Evolutionary conservation across 2,329 filamentous ascomycete genomes (phyloP).

Genomic region (Sarocladium strictum): DNA sequence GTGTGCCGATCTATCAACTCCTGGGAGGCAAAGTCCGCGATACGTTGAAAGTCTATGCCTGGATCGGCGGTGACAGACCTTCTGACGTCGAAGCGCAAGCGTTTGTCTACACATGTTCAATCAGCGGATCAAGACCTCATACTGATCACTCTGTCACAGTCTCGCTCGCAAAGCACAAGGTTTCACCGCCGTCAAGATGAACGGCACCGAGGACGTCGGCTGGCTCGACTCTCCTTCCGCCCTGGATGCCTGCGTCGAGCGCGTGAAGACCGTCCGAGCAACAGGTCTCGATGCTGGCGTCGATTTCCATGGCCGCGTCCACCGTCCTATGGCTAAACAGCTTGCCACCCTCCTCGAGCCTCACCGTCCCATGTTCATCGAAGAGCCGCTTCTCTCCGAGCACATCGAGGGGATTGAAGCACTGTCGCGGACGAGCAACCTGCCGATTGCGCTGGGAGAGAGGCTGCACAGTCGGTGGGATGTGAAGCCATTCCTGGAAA

Average conservation of each 20-base stretch:
- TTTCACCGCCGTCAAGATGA: slow-evolving; percentile 70
- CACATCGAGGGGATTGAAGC: slow-evolving; percentile 56
- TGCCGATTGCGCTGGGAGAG: slow-evolving; percentile 68
- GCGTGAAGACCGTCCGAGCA: slow-evolving; percentile 62
- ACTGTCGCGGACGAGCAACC: slow-evolving; percentile 40
- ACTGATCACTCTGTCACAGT: neutral
- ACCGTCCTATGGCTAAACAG: slow-evolving; percentile 78
- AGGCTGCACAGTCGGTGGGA: slow-evolving; percentile 69
- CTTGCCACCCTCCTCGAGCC: slow-evolving; percentile 62
- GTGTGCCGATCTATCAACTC: slow-evolving; percentile 66
- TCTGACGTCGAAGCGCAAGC: slow-evolving; percentile 58
- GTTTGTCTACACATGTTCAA: too few relatives aligned
- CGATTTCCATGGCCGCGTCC: slow-evolving; percentile 72
- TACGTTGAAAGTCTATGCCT: slow-evolving; percentile 67
- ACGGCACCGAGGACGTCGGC: slow-evolving; percentile 67
- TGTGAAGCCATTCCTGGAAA: slow-evolving; percentile 64
- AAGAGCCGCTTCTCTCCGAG: slow-evolving; percentile 67
- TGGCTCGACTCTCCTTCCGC: slow-evolving; percentile 68
- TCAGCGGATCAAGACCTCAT: too few relatives aligned
- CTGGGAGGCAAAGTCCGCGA: slow-evolving; percentile 68
- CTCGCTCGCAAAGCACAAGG: slow-evolving; percentile 54
- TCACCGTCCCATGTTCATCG: slow-evolving; percentile 66
- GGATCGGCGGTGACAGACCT: slow-evolving; percentile 72
- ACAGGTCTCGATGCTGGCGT: slow-evolving; percentile 67
- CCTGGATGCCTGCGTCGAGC: slow-evolving; percentile 58